Conservation (phyloP, 371 early-diverging fungal genomes). For the Lichtheimia ramosa region DNA sequence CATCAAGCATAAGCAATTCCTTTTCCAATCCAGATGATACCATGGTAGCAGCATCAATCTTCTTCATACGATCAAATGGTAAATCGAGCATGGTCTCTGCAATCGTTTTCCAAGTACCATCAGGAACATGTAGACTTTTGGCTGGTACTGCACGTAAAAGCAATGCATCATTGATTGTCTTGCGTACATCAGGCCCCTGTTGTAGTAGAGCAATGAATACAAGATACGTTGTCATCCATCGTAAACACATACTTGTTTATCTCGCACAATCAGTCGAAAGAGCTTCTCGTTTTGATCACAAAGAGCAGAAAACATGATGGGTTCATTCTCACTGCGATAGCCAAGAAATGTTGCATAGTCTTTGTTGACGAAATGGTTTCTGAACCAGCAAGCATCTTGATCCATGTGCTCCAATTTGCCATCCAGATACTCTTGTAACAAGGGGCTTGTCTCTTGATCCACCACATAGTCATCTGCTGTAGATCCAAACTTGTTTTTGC, state of each 20-base stretch:
- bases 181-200: slow-evolving; percentile 20
- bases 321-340: slow-evolving; percentile 13
- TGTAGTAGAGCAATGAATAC: neutral
- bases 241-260: slow-evolving; percentile 29
- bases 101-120: slow-evolving; percentile 25
- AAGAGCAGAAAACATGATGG: slow-evolving; percentile 14
- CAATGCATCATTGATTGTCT: slow-evolving; percentile 26
- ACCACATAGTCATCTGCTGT: neutral
- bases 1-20: slow-evolving; percentile 53
- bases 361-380: slow-evolving; percentile 35
- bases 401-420: slow-evolving; percentile 24
- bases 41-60: slow-evolving; percentile 28
- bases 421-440: slow-evolving; percentile 6
- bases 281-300: slow-evolving; percentile 20
- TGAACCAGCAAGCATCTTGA: slow-evolving; percentile 34
- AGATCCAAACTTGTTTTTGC: slow-evolving; percentile 17
- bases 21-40: slow-evolving; percentile 59
- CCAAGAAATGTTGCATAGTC: slow-evolving; percentile 40
- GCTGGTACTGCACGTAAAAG: slow-evolving; percentile 15
- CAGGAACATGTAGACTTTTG: neutral
- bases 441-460: neutral
- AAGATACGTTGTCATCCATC: neutral
- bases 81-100: slow-evolving; percentile 17
- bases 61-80: slow-evolving; percentile 25
- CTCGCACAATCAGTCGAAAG: slow-evolving; percentile 37